These are phyloP conservation scores for Wickerhamomyces sp. DNA, from an alignment of 1,139 yeast genomes.

Conservation along the genomic window DNA sequence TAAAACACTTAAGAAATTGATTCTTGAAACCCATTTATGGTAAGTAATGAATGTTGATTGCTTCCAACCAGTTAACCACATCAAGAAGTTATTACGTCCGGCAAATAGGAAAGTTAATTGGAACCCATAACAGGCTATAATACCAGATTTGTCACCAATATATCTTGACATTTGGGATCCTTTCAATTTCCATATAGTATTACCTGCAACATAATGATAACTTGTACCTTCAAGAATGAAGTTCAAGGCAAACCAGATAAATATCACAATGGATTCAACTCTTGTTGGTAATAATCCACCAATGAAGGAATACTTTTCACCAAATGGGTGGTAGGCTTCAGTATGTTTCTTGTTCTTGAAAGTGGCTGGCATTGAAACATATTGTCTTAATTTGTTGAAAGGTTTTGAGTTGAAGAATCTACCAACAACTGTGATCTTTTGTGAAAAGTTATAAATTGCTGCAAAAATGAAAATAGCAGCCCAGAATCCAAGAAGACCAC, in stretches of 20 bases:
- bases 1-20: too few species aligned
- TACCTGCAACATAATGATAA: conserved; percentile 35
- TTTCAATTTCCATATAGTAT: conserved; percentile 8
- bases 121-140: too few species aligned
- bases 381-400: neutral
- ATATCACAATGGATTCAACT: conserved; percentile 45
- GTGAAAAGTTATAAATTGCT: conserved; percentile 33
- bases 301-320: neutral
- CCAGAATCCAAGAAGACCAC: conserved; percentile 44
- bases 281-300: conserved; percentile 47
- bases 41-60: too few species aligned
- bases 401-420: neutral
- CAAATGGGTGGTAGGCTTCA: neutral
- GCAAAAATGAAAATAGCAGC: conserved; percentile 36
- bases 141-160: too few species aligned
- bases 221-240: conserved; percentile 34
- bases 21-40: too few species aligned
- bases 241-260: conserved; percentile 38
- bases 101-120: too few species aligned
- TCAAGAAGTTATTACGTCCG: too few species aligned
- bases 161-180: too few species aligned
- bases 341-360: conserved; percentile 1
- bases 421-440: conserved; percentile 2
- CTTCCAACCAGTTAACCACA: too few species aligned
- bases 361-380: neutral